phyloP scores from a whole-genome alignment of 2,329 filamentous ascomycete species.

The Penicillium sp. region DNA sequence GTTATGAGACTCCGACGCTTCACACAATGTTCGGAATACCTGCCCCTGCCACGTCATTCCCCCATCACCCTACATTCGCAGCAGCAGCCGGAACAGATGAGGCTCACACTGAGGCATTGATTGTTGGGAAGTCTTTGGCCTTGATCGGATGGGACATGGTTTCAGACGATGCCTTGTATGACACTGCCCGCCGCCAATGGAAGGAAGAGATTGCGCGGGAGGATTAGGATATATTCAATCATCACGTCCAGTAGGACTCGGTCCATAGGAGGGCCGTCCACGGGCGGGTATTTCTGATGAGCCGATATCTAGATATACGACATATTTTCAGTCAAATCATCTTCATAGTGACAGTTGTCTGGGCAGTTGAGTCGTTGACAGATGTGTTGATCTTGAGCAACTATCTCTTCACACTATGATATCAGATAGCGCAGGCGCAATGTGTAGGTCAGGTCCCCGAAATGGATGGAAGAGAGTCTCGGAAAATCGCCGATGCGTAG shows the following conservation, averaged over 20 bases:
- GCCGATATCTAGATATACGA: too few species aligned
- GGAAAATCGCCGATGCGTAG: too few species aligned
- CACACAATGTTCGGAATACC: conserved; percentile 50
- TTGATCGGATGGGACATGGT: conserved; percentile 35
- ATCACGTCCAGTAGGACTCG: too few species aligned
- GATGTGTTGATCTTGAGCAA: too few species aligned
- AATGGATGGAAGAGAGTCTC: too few species aligned
- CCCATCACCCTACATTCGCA: conserved; percentile 45
- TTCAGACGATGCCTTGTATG: conserved; percentile 24
- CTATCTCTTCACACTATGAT: too few species aligned
- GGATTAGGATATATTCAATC: conserved; percentile 7
- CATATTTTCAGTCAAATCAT: too few species aligned
- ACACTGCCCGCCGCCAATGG: conserved; percentile 27
- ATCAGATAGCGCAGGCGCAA: too few species aligned
- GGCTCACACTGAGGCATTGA: conserved; percentile 44
- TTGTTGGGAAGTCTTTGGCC: conserved; percentile 48
- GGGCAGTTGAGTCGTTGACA: too few species aligned
- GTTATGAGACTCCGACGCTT: conserved; percentile 47
- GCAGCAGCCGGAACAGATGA: conserved; percentile 43
- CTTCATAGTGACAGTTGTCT: too few species aligned
- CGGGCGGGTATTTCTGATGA: background rate
- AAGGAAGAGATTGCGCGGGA: conserved; percentile 18
- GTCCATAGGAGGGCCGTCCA: too few species aligned
- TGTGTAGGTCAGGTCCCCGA: too few species aligned
- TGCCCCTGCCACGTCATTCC: conserved; percentile 32